phyloP scores from a whole-genome alignment of 305 asterid species.

The Solanum hybrid region DNA sequence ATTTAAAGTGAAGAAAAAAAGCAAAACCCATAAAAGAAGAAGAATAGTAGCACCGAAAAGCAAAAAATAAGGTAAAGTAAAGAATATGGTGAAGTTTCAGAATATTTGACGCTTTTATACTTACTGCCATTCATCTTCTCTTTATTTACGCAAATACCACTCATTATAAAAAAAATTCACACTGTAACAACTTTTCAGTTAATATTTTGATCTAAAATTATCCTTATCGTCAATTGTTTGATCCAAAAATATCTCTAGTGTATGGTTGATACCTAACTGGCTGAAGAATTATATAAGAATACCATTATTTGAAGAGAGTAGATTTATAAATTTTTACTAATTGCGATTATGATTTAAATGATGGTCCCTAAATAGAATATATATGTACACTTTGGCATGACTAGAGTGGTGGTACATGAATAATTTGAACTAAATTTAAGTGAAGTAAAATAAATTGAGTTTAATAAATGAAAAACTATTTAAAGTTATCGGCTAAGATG shows the following conservation, averaged over 20 bases:
- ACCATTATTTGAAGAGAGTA: not conserved
- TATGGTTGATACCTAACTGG: not conserved
- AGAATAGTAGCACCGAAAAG: constrained; percentile 6
- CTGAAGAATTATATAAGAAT: no score
- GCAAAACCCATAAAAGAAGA: constrained; percentile 4
- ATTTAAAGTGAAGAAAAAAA: constrained; percentile 23
- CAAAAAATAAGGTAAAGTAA: constrained; percentile 11
- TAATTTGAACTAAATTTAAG: not conserved
- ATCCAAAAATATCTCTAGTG: no score
- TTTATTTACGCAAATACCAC: not conserved
- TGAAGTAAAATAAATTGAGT: not conserved
- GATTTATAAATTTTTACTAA: not conserved
- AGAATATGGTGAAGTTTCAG: constrained; percentile 9
- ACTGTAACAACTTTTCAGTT: no score
- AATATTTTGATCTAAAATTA: no score
- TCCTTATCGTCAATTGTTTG: no score
- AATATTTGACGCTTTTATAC: not conserved
- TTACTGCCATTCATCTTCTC: not conserved
- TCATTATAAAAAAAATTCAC: not conserved
- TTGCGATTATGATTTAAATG: not conserved
- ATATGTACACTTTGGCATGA: not conserved
- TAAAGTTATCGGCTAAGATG: not conserved
- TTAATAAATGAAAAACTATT: not conserved
- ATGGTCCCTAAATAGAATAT: not conserved
- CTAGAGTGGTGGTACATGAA: not conserved